Base-by-base conservation (phyloP, 345 rosid species). In the Boechera divaricarpa region DNA sequence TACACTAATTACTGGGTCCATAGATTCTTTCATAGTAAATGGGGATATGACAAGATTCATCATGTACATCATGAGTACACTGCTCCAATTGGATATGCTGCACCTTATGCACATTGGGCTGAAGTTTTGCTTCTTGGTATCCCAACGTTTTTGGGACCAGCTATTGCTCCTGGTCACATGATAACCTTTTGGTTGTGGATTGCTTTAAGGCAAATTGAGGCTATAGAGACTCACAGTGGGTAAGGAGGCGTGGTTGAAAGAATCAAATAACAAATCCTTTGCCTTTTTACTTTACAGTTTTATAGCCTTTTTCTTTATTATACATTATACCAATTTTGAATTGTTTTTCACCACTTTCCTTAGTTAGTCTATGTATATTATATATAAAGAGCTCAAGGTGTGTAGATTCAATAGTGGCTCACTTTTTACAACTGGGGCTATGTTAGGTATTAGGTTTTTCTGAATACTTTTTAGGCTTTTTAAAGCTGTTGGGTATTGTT, bases 181-280 rank as follows among this genome's bases (percentile, higher is more conserved):
- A 80, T 89, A 54, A 94, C 98, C 21, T 89, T 94, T 73, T 94
- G 98, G 97, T 69, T 87, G 44, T 92, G 99, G 98, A 88, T 95
- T 35, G 94, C 85, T 84, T 82, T 90, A 72, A 84, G 99, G 79
- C 97, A 92, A 84, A 73, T 90, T 35, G 98, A 95, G 80, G 97
- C 99, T 1, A 88, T 94, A 48, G 98, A 92, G 74, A 90, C 98
- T 33, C 98, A 94, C 85, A 89, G 98, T 53, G 98, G 98, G 98
- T 94, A 88, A 61, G 90, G 9, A 29, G 10, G 67, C 73, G 59
- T 66, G 66, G 53, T 44, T 6, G 0, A 65, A 44, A 38, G 21
- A 57, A 67, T 64, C 71, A 63, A 10, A 13, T 65, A 47, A 56
- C 42, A 21, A 65, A 35, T 56, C 60, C 42, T 18, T 58, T 58